Base-by-base conservation (phyloP, 139 green algal genomes). In the Picochlorum sp. region DNA sequence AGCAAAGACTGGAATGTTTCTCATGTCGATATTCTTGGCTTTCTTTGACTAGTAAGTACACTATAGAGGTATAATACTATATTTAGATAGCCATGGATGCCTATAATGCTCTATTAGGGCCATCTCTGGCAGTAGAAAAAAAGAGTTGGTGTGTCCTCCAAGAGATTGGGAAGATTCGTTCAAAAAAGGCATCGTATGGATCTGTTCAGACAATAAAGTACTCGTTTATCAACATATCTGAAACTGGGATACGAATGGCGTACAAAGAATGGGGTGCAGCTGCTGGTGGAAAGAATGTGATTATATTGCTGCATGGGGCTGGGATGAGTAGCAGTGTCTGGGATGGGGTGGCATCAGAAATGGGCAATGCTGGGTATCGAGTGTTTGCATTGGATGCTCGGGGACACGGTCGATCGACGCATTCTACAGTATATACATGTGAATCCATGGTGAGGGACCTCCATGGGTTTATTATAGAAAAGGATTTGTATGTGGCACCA, bases 401-500 rank as follows among this genome's bases (percentile, higher is more conserved):
- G 15, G 77, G 76, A 49, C 61, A 66, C 14, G 61, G 61, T n/a
- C 10, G 37, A 16, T 49, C 37, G 8, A 44, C 26, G 15, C n/a
- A 15, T 6, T 59, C 61, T 26, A 21, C 5, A 54, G 24, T 20
- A 20, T 59, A 59, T 21, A 37, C 21, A 15, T 49, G 56, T 16
- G 41, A 52, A 8, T 49, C 50, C 16, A 62, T 81, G 49, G 63
- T 63, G 1, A 68, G 70, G 20, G 76, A 82, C 21, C 37, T 82
- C 3, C 47, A 76, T 50, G 70, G 54, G 4, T 70, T 83, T 49
- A 72, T 83, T 4, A 37, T 76, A 6, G 74, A 67, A 14, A 58
- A 70, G n/a, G 77, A 83, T 57, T 57, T 83, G 32, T 83, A 83
- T 50, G 52, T 57, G 11, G 24, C 38, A 2, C 77, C 77, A 10